These are phyloP conservation scores for Eutypa lata DNA, from an alignment of 2,329 filamentous ascomycete genomes.

Conservation along the genomic window DNA sequence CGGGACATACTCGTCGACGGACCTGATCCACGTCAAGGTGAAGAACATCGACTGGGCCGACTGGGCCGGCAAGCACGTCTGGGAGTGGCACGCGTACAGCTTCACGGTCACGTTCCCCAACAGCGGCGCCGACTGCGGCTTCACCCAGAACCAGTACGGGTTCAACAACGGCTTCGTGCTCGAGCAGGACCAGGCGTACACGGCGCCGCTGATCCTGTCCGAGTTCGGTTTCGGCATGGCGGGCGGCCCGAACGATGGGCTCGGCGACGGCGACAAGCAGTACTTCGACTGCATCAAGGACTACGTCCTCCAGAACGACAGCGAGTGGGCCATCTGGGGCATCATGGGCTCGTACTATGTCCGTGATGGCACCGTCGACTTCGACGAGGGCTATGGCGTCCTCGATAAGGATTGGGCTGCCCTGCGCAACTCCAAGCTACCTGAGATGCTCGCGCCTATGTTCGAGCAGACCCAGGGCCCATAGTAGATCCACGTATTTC, in stretches of 20 bases:
- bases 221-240: constrained; percentile 56
- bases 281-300: constrained; percentile 52
- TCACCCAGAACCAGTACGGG: constrained; percentile 43
- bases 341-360: constrained; percentile 58
- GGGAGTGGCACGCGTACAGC: constrained; percentile 58
- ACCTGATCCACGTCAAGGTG: constrained; percentile 43
- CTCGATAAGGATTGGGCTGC: constrained; percentile 41
- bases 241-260: constrained; percentile 37
- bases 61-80: constrained; percentile 53
- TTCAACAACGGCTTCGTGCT: constrained; percentile 50
- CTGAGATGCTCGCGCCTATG: constrained; percentile 32
- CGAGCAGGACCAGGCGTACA: constrained; percentile 42
- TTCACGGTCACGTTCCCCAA: constrained; percentile 49
- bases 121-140: constrained; percentile 38
- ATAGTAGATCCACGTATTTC: too few relatives aligned
- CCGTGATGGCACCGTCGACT: constrained; percentile 45
- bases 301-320: constrained; percentile 53
- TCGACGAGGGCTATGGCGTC: constrained; percentile 52
- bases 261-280: constrained; percentile 39
- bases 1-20: constrained; percentile 51
- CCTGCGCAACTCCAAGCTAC: constrained; percentile 35
- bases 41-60: constrained; percentile 39
- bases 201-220: constrained; percentile 53
- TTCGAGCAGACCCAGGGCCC: constrained; percentile 40
- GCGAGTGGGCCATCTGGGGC: constrained; percentile 59